Conservation (phyloP, 163 green algal genomes). For the Chlamydomonas reinhardtii region DNA sequence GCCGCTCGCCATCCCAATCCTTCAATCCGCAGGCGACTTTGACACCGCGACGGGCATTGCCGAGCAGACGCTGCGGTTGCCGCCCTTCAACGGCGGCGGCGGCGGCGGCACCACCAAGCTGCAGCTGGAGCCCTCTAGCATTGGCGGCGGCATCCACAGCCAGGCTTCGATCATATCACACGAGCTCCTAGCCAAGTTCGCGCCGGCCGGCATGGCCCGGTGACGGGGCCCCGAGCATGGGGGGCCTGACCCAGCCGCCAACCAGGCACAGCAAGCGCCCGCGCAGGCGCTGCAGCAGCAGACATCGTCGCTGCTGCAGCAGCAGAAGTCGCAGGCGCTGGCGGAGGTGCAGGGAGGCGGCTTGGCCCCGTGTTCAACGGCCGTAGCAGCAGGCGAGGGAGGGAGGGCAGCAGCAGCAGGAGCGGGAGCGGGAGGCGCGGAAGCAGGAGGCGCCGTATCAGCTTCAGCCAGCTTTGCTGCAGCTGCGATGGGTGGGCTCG, state of each 20-base stretch:
- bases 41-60: background rate
- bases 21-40: constrained; percentile 16
- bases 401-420: too few relatives aligned
- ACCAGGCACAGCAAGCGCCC: background rate
- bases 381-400: too few relatives aligned
- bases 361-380: too few relatives aligned
- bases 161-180: background rate
- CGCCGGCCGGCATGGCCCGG: too few relatives aligned
- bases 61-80: background rate
- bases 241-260: background rate
- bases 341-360: too few relatives aligned
- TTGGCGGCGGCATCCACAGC: background rate
- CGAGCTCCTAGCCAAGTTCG: background rate
- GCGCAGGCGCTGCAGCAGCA: background rate
- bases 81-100: background rate
- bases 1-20: background rate
- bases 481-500: too few relatives aligned
- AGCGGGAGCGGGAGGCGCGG: too few relatives aligned
- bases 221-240: background rate
- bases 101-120: background rate
- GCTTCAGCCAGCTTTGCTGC: too few relatives aligned
- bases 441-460: too few relatives aligned
- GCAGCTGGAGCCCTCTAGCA: background rate
- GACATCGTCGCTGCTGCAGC: too few relatives aligned
- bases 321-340: too few relatives aligned